Conservation (phyloP, 2,329 filamentous ascomycete species). For the Teratosphaeria zuluensis region DNA sequence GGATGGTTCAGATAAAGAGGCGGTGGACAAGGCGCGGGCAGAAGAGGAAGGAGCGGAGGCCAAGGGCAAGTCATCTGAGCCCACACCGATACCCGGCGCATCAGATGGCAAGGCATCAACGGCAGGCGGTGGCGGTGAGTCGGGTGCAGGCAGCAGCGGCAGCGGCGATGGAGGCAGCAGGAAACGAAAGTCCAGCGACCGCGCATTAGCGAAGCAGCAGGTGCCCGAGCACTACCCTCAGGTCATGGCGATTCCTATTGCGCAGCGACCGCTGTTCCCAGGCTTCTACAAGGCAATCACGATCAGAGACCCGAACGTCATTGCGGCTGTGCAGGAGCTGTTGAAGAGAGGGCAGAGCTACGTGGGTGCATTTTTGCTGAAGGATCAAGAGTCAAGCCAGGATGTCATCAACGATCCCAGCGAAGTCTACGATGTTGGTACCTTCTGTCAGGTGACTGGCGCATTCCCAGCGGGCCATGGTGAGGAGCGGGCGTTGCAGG, state of each 20-base stretch:
- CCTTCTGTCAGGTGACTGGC: conserved; percentile 96
- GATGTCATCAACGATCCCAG: conserved; percentile 84
- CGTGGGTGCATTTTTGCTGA: conserved; percentile 92
- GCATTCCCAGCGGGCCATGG: conserved; percentile 77
- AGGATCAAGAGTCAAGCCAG: conserved; percentile 87
- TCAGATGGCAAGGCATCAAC: conserved; percentile 51
- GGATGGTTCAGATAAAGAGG: conserved; percentile 16
- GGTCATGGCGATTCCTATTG: conserved; percentile 93
- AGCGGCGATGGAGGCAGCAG: conserved; percentile 52
- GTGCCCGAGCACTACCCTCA: conserved; percentile 95
- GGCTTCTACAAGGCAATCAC: conserved; percentile 99
- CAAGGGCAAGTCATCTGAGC: conserved; percentile 42
- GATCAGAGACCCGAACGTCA: conserved; percentile 84
- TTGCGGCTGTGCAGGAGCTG: conserved; percentile 87
- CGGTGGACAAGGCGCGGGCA: conserved; percentile 27
- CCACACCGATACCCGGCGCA: conserved; percentile 42
- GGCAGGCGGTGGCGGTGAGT: conserved; percentile 42
- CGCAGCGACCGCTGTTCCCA: conserved; percentile 85
- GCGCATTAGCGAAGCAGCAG: conserved; percentile 67
- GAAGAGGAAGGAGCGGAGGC: conserved; percentile 25
- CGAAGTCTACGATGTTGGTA: conserved; percentile 91
- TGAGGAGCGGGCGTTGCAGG: conserved; percentile 70
- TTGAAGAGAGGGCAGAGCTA: conserved; percentile 96
- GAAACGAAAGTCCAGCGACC: conserved; percentile 57
- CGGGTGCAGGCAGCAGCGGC: conserved; percentile 29